A percentile compares a stretch with the other conserved stretches of the same genome.
phyloP scores from a whole-genome alignment of 371 early-diverging fungal species.

The Circinella umbellata region DNA sequence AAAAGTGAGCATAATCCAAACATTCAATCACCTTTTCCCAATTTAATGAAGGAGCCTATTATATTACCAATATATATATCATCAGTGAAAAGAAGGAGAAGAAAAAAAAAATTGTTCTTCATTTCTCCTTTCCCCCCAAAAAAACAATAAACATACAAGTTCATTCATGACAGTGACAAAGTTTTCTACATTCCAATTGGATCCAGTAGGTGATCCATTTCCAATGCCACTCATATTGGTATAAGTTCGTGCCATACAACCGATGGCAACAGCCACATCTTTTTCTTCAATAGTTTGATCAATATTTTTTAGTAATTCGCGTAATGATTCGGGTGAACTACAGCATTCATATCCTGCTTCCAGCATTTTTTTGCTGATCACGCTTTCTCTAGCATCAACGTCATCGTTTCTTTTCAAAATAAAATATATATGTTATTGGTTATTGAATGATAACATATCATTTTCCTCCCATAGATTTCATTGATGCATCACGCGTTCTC shows the following conservation, averaged over 20 bases:
- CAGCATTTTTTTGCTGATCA: slow-evolving; percentile 55
- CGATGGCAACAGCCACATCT: slow-evolving; percentile 73
- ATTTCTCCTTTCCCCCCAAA: not conserved
- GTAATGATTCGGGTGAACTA: slow-evolving; percentile 47
- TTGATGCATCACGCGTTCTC: too few relatives aligned
- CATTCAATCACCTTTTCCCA: slow-evolving; percentile 68
- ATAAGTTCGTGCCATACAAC: slow-evolving; percentile 74
- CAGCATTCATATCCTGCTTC: slow-evolving; percentile 68
- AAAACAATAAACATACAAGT: slow-evolving; percentile 42
- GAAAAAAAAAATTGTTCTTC: not conserved
- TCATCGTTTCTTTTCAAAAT: slow-evolving; percentile 15
- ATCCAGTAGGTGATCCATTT: slow-evolving; percentile 28
- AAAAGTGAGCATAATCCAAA: slow-evolving; percentile 76
- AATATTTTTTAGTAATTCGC: slow-evolving; percentile 42
- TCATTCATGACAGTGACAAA: slow-evolving; percentile 63
- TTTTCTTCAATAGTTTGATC: slow-evolving; percentile 46
- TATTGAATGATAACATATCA: too few relatives aligned
- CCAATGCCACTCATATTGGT: slow-evolving; percentile 58
- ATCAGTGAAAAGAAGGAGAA: too few relatives aligned
- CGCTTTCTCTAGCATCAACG: slow-evolving; percentile 33
- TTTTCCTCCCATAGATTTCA: too few relatives aligned
- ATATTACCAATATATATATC: too few relatives aligned
- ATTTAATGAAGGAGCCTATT: slow-evolving; percentile 61
- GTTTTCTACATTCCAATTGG: slow-evolving; percentile 73
- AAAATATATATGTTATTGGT: not conserved